A percentile compares a stretch with the other conserved stretches of the same genome.
Conservation (phyloP, 2,329 filamentous ascomycete species). For the Aureobasidium namibiae region DNA sequence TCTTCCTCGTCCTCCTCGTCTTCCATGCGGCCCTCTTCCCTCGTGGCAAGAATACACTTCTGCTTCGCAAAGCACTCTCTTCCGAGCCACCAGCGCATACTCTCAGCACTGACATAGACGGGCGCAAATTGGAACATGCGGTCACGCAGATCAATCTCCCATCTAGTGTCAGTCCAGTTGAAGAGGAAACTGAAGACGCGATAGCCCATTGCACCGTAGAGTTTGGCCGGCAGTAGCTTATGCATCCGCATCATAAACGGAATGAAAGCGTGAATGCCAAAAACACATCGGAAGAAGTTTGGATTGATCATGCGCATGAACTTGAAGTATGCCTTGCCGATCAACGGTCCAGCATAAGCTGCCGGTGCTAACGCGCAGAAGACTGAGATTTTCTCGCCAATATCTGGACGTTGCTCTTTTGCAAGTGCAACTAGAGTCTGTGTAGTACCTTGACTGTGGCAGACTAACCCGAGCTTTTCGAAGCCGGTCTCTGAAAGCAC, state of each 20-base stretch:
- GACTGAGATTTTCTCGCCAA: constrained; percentile 74
- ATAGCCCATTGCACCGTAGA: constrained; percentile 81
- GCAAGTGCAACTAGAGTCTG: constrained; percentile 81
- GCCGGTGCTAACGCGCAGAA: constrained; percentile 89
- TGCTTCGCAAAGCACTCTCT: constrained; percentile 76
- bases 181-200: constrained; percentile 85
- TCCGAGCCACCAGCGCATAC: constrained; percentile 94
- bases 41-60: constrained; percentile 77
- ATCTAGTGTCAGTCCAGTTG: constrained; percentile 73
- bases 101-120: constrained; percentile 81
- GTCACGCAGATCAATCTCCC: constrained; percentile 71
- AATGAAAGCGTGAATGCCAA: constrained; percentile 90
- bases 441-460: constrained; percentile 86
- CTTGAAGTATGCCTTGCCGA: constrained; percentile 82
- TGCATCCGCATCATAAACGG: constrained; percentile 89
- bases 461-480: constrained; percentile 70
- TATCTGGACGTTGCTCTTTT: constrained; percentile 78
- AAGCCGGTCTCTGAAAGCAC: constrained; percentile 79
- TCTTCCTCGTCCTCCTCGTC: constrained; percentile 42
- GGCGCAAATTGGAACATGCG: constrained; percentile 90
- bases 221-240: constrained; percentile 48
- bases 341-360: constrained; percentile 78
- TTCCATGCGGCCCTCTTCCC: constrained; percentile 58
- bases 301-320: constrained; percentile 80
- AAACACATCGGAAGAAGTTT: constrained; percentile 66